These are phyloP conservation scores for Suhomyces emberorum DNA, from an alignment of 805 yeast genomes.

Conservation along the genomic window DNA sequence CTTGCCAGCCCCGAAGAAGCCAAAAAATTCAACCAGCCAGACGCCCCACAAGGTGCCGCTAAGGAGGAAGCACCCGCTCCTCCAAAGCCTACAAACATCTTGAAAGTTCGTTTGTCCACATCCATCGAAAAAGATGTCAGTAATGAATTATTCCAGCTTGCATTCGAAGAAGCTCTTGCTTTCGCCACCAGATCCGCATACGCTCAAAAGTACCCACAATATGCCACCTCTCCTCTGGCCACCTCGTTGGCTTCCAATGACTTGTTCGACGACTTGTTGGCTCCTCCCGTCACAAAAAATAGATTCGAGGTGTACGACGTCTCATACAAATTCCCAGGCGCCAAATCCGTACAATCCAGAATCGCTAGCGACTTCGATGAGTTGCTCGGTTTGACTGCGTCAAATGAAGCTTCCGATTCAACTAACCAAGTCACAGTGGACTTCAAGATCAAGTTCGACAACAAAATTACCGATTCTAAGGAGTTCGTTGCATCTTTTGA, in stretches of 20 bases:
- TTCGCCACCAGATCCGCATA: slow-evolving; percentile 28
- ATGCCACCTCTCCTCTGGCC: slow-evolving; percentile 29
- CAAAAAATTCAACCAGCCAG: slow-evolving; percentile 11
- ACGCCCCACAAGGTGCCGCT: slow-evolving; percentile 11
- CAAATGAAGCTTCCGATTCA: slow-evolving; percentile 7
- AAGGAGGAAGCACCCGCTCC: slow-evolving; percentile 11
- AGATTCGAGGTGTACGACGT: slow-evolving; percentile 34
- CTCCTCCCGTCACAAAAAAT: slow-evolving; percentile 31
- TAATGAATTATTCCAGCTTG: slow-evolving; percentile 24
- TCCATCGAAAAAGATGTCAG: slow-evolving; percentile 25
- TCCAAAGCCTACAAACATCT: slow-evolving; percentile 29
- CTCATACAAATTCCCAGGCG: slow-evolving; percentile 20
- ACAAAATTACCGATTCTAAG: slow-evolving; percentile 31
- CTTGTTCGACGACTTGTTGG: slow-evolving; percentile 37
- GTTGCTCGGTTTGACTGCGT: slow-evolving; percentile 24
- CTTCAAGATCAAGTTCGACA: slow-evolving; percentile 33
- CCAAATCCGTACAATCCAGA: background rate
- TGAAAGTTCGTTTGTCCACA: slow-evolving; percentile 23
- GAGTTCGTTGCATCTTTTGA: slow-evolving; percentile 35
- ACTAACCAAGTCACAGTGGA: slow-evolving; percentile 24
- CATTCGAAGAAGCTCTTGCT: slow-evolving; percentile 30
- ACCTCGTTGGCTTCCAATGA: slow-evolving; percentile 17
- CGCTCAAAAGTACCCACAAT: slow-evolving; percentile 36
- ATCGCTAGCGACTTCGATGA: slow-evolving; percentile 28
- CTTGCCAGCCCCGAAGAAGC: slow-evolving; percentile 32